Evolutionary conservation across 1,284 basidiomycete species (phyloP).

Genomic region (Cryptococcus sp.): DNA sequence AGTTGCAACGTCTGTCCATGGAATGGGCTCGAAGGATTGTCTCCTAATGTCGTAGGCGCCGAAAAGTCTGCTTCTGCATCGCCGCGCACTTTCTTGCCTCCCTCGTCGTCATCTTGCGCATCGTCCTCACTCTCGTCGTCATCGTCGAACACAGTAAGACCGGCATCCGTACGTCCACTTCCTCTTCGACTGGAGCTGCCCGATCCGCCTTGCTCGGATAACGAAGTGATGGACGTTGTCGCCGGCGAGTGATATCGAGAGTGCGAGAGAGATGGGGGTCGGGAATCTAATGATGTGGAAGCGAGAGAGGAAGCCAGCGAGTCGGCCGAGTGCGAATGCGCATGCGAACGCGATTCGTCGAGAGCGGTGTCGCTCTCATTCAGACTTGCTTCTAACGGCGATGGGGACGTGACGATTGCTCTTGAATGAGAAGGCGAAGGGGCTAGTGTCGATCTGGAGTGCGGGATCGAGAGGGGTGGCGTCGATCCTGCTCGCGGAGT

Average conservation of each 20-base stretch:
- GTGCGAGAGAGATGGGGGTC: background rate
- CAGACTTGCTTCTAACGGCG: background rate
- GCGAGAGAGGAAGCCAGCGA: background rate
- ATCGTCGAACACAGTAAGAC: background rate
- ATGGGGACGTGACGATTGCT: background rate
- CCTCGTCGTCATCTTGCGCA: background rate
- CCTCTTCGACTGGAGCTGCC: background rate
- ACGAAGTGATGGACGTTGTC: constrained; percentile 10
- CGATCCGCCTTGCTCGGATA: constrained; percentile 11
- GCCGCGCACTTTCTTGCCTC: background rate
- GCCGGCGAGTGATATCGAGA: constrained; percentile 6
- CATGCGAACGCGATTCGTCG: background rate
- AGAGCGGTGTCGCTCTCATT: background rate
- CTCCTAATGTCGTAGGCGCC: background rate
- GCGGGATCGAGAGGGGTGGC: background rate
- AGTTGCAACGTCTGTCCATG: background rate
- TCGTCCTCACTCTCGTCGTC: background rate
- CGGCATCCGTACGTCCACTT: background rate
- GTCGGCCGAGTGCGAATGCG: background rate
- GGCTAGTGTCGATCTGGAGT: background rate
- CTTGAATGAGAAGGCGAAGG: background rate
- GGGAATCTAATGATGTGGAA: constrained; percentile 4
- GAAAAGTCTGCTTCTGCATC: background rate
- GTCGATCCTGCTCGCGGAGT: constrained; percentile 9
- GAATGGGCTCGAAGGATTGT: background rate